Percentiles rank a stretch among this genome's conserved stretches.
Conservation (phyloP, 148 eudicot genomes). For the Camellia sinensis region DNA sequence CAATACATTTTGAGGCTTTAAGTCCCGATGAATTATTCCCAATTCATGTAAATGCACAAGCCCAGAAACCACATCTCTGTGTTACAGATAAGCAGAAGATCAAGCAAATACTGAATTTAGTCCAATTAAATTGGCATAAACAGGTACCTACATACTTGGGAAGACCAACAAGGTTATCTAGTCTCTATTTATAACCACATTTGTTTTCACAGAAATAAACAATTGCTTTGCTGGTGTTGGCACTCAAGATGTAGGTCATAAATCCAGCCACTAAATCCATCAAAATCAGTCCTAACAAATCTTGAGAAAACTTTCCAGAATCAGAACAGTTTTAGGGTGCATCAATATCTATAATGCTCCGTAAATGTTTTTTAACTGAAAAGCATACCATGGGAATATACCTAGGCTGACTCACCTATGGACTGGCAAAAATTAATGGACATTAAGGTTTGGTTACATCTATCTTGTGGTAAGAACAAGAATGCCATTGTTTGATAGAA, state of each 20-base stretch:
- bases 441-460: background rate
- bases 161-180: background rate
- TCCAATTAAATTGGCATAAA: background rate
- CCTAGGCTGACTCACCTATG: background rate
- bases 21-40: constrained; percentile 84
- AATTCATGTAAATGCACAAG: constrained; percentile 82
- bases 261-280: background rate
- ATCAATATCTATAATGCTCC: too few species aligned
- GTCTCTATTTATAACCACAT: background rate
- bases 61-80: constrained; percentile 80
- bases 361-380: too few species aligned
- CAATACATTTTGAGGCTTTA: constrained; percentile 83
- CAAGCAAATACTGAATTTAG: too few species aligned
- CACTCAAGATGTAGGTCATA: background rate
- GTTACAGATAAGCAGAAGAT: background rate
- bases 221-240: background rate
- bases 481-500: background rate
- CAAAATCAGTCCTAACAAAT: too few species aligned
- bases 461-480: background rate
- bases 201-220: background rate
- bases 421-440: background rate
- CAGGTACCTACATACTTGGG: background rate
- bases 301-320: too few species aligned
- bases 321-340: too few species aligned
- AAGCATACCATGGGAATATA: too few species aligned